Evolutionary conservation across 768 basidiomycete species (phyloP), one percentile per base, ranked within the genome.

Genomic region (Harrya chromipes): DNA sequence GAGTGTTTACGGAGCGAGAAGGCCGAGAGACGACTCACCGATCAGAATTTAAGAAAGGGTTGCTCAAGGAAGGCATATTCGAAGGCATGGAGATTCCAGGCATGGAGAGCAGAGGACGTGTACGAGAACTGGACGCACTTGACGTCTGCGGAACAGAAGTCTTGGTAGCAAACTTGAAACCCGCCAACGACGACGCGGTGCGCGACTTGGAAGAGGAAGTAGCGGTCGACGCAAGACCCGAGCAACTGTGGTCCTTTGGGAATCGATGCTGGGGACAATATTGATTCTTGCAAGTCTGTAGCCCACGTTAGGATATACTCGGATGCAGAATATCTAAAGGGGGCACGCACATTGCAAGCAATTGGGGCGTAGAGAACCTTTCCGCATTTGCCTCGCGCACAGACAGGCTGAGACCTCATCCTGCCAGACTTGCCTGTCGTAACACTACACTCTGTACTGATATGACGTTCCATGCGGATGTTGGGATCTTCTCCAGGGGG

Each of bases 251-350:
- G 56, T 87, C 84, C 36, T 72, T 72, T 9, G 89, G 84, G 67
- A 90, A 90, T 38, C 91, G 86, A 62, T 94, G 90, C 23, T 80
- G 70, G 0, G 87, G 77, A 62, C 90, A 94, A 62, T 83, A 93
- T 54, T 85, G 82, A 52, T 80, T 70, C 38, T 68, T 75, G 67
- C 90, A 93, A 64, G 76, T 77, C 90, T 93, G 50, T 0, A 47
- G 1, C 17, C 37, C n/a, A 31, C 12, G 40, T 49, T 40, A 49
- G 39, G 7, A 44, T 14, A 43, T 19, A 5, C 26, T 21, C 47
- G 14, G n/a, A 31, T 4, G 42, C 50, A 27, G n/a, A 37, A 44
- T 10, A 29, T 29, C 29, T 29, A 50, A 41, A 29, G 20, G 13
- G 38, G 11, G 2, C n/a, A 77, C 88, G 51, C 64, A 93, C 90